Conservation (phyloP, 805 yeast genomes). For the Myxozyma geophila region DNA sequence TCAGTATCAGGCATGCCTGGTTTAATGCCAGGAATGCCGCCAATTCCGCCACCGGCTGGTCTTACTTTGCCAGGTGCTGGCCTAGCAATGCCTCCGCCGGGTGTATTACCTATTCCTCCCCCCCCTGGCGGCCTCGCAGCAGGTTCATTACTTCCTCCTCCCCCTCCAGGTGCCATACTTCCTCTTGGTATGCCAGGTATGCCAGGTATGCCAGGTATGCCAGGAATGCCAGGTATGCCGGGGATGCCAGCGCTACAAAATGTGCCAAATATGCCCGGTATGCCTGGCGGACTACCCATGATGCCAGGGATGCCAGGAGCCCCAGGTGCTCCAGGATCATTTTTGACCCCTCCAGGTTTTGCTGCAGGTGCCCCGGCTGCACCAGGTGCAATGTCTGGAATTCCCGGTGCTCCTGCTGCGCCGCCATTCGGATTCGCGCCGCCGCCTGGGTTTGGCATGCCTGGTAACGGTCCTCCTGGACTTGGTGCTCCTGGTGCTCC, state of each 20-base stretch:
- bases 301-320: neutral
- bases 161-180: slow-evolving; percentile 12
- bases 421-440: slow-evolving; percentile 3
- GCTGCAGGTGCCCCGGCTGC: neutral
- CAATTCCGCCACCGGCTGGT: slow-evolving; percentile 13
- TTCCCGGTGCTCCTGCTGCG: slow-evolving; percentile 11
- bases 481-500: slow-evolving; percentile 5
- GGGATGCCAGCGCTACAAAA: neutral
- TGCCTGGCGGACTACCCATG: neutral
- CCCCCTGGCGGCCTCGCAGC: slow-evolving; percentile 11
- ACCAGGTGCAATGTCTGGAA: slow-evolving; percentile 6
- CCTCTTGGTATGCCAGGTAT: slow-evolving; percentile 12
- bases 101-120: slow-evolving; percentile 23
- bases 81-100: slow-evolving; percentile 29
- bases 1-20: slow-evolving; percentile 7
- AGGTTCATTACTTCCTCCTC: neutral
- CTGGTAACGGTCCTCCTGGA: neutral
- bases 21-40: slow-evolving; percentile 16
- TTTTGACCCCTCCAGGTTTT: too few species aligned
- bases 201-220: slow-evolving; percentile 13
- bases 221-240: slow-evolving; percentile 10
- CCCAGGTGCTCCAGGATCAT: neutral
- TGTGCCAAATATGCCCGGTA: neutral
- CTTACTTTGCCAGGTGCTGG: slow-evolving; percentile 12
- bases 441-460: slow-evolving; percentile 19